Evolutionary conservation across 169 alveolate species (phyloP).

Genomic region (Miamiensis avidus): DNA sequence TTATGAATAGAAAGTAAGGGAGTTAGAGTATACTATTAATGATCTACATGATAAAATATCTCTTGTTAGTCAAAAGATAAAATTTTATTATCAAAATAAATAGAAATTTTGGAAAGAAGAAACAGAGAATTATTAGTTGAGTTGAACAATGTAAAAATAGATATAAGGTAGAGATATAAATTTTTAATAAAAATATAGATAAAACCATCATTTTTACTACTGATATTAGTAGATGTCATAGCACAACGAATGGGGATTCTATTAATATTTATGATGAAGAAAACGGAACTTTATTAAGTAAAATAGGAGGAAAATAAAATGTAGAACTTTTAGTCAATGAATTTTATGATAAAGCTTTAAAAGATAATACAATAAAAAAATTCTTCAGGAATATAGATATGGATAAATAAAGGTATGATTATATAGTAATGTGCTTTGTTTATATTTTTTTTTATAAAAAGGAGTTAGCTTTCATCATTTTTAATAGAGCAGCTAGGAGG

Average conservation of each 20-base stretch:
- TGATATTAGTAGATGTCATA: not conserved
- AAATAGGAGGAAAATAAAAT: not conserved
- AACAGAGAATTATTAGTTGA: not conserved
- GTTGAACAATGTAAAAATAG: not conserved
- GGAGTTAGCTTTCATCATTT: not conserved
- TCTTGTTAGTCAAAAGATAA: not conserved
- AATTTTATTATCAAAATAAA: not conserved
- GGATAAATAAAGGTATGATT: not conserved
- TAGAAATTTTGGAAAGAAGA: not conserved
- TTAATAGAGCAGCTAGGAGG: not conserved
- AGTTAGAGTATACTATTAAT: not conserved
- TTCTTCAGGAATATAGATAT: not conserved
- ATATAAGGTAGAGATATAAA: not conserved
- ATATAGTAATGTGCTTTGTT: too few relatives aligned
- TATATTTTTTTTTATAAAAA: too few relatives aligned
- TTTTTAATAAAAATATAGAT: too few relatives aligned
- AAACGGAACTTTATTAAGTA: not conserved
- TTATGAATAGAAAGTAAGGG: not conserved
- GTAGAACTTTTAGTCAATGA: not conserved
- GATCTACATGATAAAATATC: not conserved
- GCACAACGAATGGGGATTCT: not conserved
- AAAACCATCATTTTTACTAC: not conserved
- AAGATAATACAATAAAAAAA: too few relatives aligned
- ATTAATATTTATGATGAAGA: not conserved
- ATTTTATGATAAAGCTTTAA: not conserved